Evolutionary conservation across 176 grass and related monocot species (phyloP), one percentile per base, ranked within the genome.

Genomic region (Melocanna baccifera): DNA sequence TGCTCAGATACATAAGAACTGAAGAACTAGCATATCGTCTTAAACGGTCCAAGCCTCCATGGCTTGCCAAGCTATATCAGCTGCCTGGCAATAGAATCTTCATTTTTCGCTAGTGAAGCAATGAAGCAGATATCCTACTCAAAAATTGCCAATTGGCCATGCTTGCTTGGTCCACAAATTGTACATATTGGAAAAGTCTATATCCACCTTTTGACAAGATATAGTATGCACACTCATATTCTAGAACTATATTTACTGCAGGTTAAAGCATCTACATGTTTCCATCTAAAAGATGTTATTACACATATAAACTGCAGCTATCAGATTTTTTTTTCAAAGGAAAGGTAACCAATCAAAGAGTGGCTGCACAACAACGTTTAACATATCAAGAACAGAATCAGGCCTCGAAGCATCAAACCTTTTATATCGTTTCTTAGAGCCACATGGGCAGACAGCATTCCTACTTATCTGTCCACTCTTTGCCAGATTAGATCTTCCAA

Each of bases 371-470:
- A 28, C 22, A 51, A 19, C 15, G 15, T 43, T 56, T 12, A 80
- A 69, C n/a, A 58, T 12, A 67, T 68, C 23, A 73, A 72, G 7
- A 41, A 76, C 41, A 69, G 6, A 81, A 58, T 37, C 40, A 43
- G 20, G 83, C 3, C 1, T 67, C 41, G n/a, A 83, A 79, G 53
- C 18, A 48, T 58, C 86, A 69, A 58, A 98, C 96, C 88, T 95
- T 89, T 98, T 98, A 83, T 99, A 99, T 91, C 89, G 81, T 89
- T 96, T 99, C 80, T 85, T 80, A 59, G 96, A 96, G 52, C 86
- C 80, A 61, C 96, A 99, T 61, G 96, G 96, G 77, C 93, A 99
- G 37, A 89, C 48, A 75, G 93, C 81, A 75, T 96, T 99, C 84
- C 96, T 89, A 84, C 93, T 96, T 81, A n/a, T n/a, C n/a, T n/a